Evolutionary conservation across 768 basidiomycete genomes (phyloP).

Genomic region (Xerocomellus dryophilus): DNA sequence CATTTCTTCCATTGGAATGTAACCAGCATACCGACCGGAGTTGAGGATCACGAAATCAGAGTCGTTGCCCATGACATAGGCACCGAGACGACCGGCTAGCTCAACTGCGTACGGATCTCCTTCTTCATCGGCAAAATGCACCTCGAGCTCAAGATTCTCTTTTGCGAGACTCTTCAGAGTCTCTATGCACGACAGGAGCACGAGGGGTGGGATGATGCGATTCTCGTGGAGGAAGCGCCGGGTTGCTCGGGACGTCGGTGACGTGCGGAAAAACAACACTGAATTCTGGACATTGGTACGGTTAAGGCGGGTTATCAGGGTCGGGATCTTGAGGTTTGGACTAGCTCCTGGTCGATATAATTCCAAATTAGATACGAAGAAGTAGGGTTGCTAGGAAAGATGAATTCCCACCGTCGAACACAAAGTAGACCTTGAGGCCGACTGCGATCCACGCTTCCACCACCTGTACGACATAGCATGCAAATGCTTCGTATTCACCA

Average conservation of each 20-base stretch:
- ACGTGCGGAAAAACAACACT: slow-evolving; percentile 80
- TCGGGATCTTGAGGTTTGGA: slow-evolving; percentile 71
- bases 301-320: slow-evolving; percentile 55
- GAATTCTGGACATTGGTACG: slow-evolving; percentile 59
- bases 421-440: slow-evolving; percentile 65
- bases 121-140: slow-evolving; percentile 79
- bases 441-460: slow-evolving; percentile 67
- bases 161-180: slow-evolving; percentile 44
- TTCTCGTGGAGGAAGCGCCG: slow-evolving; percentile 69
- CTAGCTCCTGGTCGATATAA: slow-evolving; percentile 50
- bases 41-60: slow-evolving; percentile 83
- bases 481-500: slow-evolving; percentile 68
- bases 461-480: slow-evolving; percentile 44
- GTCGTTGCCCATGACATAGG: slow-evolving; percentile 75
- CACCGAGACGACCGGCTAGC: slow-evolving; percentile 68
- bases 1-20: slow-evolving; percentile 74
- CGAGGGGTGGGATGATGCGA: slow-evolving; percentile 71
- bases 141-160: slow-evolving; percentile 39
- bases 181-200: slow-evolving; percentile 54
- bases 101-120: slow-evolving; percentile 84
- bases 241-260: slow-evolving; percentile 55
- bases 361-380: slow-evolving; percentile 12
- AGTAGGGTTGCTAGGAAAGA: slow-evolving; percentile 15
- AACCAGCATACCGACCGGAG: slow-evolving; percentile 72
- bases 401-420: slow-evolving; percentile 67